These are phyloP conservation scores for Lumnitzera racemosa DNA, from an alignment of 345 rosid species.

Conservation along the genomic window DNA sequence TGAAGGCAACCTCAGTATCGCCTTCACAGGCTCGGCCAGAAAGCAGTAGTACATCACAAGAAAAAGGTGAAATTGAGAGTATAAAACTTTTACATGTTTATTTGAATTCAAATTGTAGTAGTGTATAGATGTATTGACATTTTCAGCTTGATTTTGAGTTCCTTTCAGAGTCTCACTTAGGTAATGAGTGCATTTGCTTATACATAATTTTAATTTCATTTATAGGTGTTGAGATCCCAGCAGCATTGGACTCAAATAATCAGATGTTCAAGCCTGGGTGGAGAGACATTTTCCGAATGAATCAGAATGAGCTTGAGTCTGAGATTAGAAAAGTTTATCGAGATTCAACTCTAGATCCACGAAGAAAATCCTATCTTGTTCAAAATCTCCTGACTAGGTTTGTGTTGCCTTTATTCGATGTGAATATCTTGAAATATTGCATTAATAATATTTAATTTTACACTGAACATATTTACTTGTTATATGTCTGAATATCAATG, in stretches of 20 bases:
- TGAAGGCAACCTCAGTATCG: conserved; percentile 49
- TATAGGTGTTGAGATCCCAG: conserved; percentile 45
- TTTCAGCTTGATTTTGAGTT: neutral
- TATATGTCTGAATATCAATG: conserved; percentile 3
- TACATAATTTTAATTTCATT: neutral
- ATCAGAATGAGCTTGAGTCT: conserved; percentile 65
- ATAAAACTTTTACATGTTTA: conserved; percentile 7
- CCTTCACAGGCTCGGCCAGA: conserved; percentile 37
- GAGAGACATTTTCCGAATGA: conserved; percentile 92
- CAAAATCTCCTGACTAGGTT: conserved; percentile 67
- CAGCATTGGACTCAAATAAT: conserved; percentile 56
- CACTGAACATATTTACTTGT: neutral
- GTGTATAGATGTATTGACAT: conserved; percentile 1
- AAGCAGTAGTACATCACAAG: conserved; percentile 28
- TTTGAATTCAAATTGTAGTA: conserved; percentile 3
- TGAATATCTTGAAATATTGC: neutral
- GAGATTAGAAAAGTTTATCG: conserved; percentile 61
- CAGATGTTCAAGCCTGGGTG: conserved; percentile 92
- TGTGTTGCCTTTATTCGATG: conserved; percentile 1
- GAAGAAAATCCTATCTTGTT: conserved; percentile 61
- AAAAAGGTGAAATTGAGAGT: conserved; percentile 27
- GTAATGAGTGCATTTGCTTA: too few relatives aligned
- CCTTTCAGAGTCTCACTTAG: too few relatives aligned
- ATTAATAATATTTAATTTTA: neutral
- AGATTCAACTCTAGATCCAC: conserved; percentile 59